Evolutionary conservation across 805 yeast species (phyloP).

Genomic region (Cyberlindnera euphorbiae): DNA sequence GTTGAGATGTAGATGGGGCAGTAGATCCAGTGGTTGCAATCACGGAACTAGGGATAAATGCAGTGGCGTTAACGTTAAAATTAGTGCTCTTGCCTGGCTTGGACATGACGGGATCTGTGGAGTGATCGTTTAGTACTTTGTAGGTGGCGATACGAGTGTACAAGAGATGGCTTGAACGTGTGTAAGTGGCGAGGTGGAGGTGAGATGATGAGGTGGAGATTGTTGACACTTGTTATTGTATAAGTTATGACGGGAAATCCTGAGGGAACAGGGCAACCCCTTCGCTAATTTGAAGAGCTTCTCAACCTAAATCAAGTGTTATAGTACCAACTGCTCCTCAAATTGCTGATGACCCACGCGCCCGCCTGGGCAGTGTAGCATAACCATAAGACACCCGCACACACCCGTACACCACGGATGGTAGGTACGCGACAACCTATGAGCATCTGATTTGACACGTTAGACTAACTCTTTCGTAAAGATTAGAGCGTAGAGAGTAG

Average conservation of each 20-base stretch:
- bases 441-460: conserved; percentile 1
- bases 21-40: conserved; percentile 1
- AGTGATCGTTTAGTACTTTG: background rate
- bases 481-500: no score
- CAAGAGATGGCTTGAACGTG: no score
- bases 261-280: no score
- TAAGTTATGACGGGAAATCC: no score
- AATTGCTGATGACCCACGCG: no score
- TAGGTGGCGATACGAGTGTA: no score
- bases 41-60: conserved; percentile 16
- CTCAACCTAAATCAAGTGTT: background rate
- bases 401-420: background rate
- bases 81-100: conserved; percentile 9
- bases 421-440: no score
- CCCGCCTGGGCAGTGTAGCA: background rate
- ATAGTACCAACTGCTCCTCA: no score
- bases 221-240: no score
- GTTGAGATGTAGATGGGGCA: background rate
- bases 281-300: background rate
- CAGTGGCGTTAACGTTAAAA: conserved; percentile 18
- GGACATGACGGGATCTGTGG: background rate
- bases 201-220: no score
- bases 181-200: no score
- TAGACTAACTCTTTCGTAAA: no score
- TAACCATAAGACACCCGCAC: background rate